A percentile compares a stretch with the other conserved stretches of the same genome.
These are phyloP conservation scores for Adenanthera pavonina DNA, from an alignment of 306 rosid genomes.

Conservation along the genomic window DNA sequence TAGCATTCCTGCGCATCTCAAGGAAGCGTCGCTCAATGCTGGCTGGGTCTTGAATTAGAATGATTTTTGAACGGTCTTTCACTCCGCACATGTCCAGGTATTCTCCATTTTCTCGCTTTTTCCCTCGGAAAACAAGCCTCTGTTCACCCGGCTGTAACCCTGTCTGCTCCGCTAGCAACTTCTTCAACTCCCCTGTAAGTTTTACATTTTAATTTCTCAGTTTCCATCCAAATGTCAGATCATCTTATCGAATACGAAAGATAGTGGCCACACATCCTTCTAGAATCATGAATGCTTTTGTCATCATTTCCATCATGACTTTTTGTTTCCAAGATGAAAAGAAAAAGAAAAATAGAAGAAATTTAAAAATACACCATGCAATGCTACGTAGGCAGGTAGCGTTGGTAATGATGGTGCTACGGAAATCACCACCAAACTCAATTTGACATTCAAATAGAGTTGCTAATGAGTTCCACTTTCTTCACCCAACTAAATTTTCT, in stretches of 20 bases:
- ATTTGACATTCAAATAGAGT: not conserved
- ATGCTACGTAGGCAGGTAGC: slow-evolving; percentile 34
- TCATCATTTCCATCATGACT: not conserved
- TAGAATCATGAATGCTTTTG: not conserved
- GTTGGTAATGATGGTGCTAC: not conserved
- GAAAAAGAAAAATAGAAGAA: too few species aligned
- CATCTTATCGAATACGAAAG: not conserved
- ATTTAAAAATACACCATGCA: slow-evolving; percentile 7
- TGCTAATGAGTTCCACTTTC: not conserved
- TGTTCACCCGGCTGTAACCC: slow-evolving; percentile 68
- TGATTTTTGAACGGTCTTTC: slow-evolving; percentile 72
- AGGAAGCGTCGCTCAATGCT: slow-evolving; percentile 66
- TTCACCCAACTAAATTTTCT: slow-evolving; percentile 26
- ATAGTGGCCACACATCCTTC: not conserved
- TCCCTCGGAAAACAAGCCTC: slow-evolving; percentile 64
- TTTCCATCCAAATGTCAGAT: not conserved
- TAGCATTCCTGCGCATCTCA: slow-evolving; percentile 61
- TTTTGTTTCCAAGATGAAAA: slow-evolving; percentile 16
- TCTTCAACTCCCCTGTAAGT: slow-evolving; percentile 81
- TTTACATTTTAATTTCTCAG: not conserved
- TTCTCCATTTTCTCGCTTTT: slow-evolving; percentile 68
- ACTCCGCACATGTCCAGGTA: slow-evolving; percentile 75
- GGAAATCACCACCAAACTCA: slow-evolving; percentile 3
- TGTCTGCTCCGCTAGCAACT: slow-evolving; percentile 60
- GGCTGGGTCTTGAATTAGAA: slow-evolving; percentile 66